Conservation (phyloP, 257 asterid species). For the Nicotiana paniculata region DNA sequence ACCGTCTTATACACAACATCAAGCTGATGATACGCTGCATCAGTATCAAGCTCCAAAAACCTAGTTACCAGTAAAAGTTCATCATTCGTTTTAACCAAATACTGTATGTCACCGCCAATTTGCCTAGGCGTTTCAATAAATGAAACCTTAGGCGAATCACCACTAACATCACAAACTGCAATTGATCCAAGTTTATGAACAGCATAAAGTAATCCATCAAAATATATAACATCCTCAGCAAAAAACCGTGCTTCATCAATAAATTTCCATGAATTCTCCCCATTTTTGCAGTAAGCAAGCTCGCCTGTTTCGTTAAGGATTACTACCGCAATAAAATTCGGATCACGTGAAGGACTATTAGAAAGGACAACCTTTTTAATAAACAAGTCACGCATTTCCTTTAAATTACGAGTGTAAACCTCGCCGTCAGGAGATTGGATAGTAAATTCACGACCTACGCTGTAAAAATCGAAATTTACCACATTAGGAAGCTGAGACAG, state of each 20-base stretch:
- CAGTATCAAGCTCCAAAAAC: slow-evolving; percentile 43
- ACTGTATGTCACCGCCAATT: slow-evolving; percentile 58
- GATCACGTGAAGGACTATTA: slow-evolving; percentile 26
- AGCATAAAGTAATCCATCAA: slow-evolving; percentile 37
- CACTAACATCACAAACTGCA: slow-evolving; percentile 45
- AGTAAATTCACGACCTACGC: slow-evolving; percentile 56
- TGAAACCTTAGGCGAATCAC: slow-evolving; percentile 28
- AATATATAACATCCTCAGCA: slow-evolving; percentile 58
- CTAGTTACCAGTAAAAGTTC: slow-evolving; percentile 57
- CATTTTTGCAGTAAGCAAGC: slow-evolving; percentile 50
- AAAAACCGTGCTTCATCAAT: slow-evolving; percentile 35
- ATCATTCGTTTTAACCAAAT: slow-evolving; percentile 61
- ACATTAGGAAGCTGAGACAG: slow-evolving; percentile 56
- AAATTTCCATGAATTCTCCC: slow-evolving; percentile 43
- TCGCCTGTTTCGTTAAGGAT: slow-evolving; percentile 40
- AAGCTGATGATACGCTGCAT: slow-evolving; percentile 17
- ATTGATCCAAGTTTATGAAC: slow-evolving; percentile 48
- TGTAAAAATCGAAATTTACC: slow-evolving; percentile 38
- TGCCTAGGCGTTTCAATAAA: slow-evolving; percentile 23
- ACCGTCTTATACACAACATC: slow-evolving; percentile 46
- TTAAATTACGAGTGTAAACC: slow-evolving; percentile 22
- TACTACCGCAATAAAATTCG: slow-evolving; percentile 45
- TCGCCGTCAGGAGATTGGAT: slow-evolving; percentile 35
- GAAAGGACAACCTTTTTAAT: slow-evolving; percentile 63
- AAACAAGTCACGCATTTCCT: slow-evolving; percentile 64